phyloP scores from a whole-genome alignment of 2,329 filamentous ascomycete genomes.

The Trichoderma sp. region DNA sequence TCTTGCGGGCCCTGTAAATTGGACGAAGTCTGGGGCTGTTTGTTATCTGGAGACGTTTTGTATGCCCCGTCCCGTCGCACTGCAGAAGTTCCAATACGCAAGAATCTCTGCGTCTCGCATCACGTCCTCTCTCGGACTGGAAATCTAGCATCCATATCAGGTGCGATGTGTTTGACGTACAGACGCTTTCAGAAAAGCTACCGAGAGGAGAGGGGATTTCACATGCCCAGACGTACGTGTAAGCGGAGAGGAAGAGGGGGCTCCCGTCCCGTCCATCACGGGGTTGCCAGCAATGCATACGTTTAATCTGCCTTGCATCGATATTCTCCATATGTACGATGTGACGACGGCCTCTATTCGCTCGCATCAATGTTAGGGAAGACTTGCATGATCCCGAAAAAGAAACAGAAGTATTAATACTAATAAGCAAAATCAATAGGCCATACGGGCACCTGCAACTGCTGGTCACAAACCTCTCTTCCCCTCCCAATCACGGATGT shows the following conservation, averaged over 20 bases:
- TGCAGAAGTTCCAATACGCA: no score
- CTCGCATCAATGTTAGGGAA: neutral
- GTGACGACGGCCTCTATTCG: conserved; percentile 14
- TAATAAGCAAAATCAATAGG: neutral
- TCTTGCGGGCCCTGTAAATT: no score
- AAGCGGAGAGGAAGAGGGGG: neutral
- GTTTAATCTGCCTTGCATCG: conserved; percentile 21
- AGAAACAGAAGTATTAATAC: neutral
- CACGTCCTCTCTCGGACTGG: neutral
- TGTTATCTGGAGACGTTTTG: no score
- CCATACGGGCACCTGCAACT: conserved; percentile 9
- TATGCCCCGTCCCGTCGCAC: no score
- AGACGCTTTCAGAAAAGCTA: no score
- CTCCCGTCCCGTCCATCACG: neutral
- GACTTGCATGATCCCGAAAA: neutral
- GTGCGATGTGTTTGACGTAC: no score
- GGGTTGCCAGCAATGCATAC: conserved; percentile 7
- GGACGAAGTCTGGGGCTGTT: no score
- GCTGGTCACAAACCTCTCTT: conserved; percentile 6
- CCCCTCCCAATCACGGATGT: neutral
- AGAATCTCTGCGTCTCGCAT: neutral
- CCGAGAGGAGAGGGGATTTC: conserved; percentile 10
- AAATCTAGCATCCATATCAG: no score
- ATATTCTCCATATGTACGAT: conserved; percentile 14
- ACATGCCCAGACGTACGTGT: neutral